Base-by-base conservation (phyloP, 371 early-diverging fungal species). In the Lichtheimia ornata region DNA sequence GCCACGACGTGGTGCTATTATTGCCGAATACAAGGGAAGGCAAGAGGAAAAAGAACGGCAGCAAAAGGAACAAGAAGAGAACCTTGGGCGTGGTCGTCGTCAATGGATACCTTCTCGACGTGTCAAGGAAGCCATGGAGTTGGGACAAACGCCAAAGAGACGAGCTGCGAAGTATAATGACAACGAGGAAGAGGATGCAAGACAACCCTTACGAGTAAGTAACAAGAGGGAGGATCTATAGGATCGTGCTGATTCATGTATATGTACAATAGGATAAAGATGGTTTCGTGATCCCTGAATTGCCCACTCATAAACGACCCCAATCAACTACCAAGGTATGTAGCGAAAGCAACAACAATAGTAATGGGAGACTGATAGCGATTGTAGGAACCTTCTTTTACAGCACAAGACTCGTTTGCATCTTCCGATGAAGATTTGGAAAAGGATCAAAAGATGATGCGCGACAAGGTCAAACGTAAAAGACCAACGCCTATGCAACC, bases 21-120 rank as follows among this genome's bases (percentile, higher is more conserved):
- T 65, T 14, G 30, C 18, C 17, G 47, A 55, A 49, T 65, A 65
- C 27, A 47, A 47, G 5, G 50, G 22, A 43, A 35, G 56, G 11
- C 56, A 54, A 2, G 28, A 64, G 15, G n/a, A 44, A 41, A 53
- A 57, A 13, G 43, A 51, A 28, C 45, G 44, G 45, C 25, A 44
- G 14, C 25, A 35, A 57, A 27, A 53, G 18, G 54, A 56, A 15
- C 35, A 55, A 30, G 28, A 22, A n/a, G 5, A 14, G 5, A 13
- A 27, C 44, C 55, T 30, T 43, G 55, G 50, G 11, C 59, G 44
- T 15, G 43, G 59, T 49, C 17, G 14, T 28, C 59, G 59, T 35
- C 30, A 24, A 28, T 22, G 50, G 15, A 18, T 35, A 7, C 18
- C 47, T 12, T 9, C 28, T 54, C 35, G 54, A 54, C 40, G 40